A percentile compares a stretch with the other conserved stretches of the same genome.
Conservation (phyloP, 2,329 filamentous ascomycete species). For the Chrysosphaeria jannelii region DNA sequence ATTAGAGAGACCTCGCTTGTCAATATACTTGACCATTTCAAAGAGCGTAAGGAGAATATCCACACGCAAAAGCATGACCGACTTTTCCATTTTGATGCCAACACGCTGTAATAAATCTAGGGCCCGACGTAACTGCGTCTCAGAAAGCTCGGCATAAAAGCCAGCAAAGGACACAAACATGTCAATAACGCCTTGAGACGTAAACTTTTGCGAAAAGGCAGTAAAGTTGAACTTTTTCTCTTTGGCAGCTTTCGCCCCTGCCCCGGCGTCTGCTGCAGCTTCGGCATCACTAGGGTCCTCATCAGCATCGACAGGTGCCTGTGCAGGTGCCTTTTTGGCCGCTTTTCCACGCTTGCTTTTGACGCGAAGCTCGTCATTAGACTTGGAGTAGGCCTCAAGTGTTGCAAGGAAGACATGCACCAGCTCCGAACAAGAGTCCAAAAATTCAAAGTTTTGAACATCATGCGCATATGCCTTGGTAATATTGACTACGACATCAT, state of each 20-base stretch:
- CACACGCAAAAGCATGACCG: conserved; percentile 62
- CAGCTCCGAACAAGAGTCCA: conserved; percentile 76
- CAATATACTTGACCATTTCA: conserved; percentile 71
- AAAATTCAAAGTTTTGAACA: conserved; percentile 79
- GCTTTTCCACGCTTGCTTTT: conserved; percentile 44
- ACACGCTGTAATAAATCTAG: conserved; percentile 86
- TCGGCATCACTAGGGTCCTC: conserved; percentile 30
- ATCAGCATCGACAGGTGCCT: conserved; percentile 29
- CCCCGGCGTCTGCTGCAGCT: conserved; percentile 37
- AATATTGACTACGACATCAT: conserved; percentile 60
- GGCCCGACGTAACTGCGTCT: conserved; percentile 59
- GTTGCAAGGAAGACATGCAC: conserved; percentile 77
- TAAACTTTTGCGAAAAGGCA: conserved; percentile 52
- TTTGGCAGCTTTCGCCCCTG: conserved; percentile 37
- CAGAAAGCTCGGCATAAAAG: conserved; percentile 53
- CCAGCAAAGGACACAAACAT: conserved; percentile 58
- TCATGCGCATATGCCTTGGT: conserved; percentile 65
- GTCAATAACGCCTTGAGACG: conserved; percentile 59
- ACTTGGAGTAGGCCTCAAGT: conserved; percentile 76
- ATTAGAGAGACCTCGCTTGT: too few relatives aligned
- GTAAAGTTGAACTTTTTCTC: conserved; percentile 90
- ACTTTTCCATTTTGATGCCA: conserved; percentile 82
- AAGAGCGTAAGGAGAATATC: conserved; percentile 76
- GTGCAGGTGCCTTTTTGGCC: conserved; percentile 12
- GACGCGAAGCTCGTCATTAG: conserved; percentile 80